These are phyloP conservation scores for Candida vartiovaarae DNA, from an alignment of 805 yeast species.

Conservation along the genomic window DNA sequence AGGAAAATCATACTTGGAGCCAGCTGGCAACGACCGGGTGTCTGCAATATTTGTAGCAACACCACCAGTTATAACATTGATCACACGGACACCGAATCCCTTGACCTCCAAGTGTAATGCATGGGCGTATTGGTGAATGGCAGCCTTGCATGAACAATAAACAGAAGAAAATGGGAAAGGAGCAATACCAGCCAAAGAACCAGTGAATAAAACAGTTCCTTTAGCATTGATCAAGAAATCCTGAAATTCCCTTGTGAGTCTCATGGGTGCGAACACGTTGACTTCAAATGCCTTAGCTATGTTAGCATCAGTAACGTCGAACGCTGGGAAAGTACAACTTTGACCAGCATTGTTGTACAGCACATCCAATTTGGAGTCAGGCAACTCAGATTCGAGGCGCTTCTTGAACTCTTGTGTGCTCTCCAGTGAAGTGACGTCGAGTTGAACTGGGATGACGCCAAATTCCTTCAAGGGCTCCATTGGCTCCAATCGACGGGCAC, in stretches of 20 bases:
- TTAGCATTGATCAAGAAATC: constrained; percentile 52
- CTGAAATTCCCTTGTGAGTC: constrained; percentile 52
- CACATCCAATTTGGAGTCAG: constrained; percentile 47
- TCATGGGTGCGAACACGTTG: constrained; percentile 64
- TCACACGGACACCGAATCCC: constrained; percentile 65
- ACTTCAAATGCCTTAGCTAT: constrained; percentile 49
- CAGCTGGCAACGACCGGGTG: constrained; percentile 48
- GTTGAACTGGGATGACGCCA: constrained; percentile 36
- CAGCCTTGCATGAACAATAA: constrained; percentile 67
- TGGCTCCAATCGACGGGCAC: constrained; percentile 60
- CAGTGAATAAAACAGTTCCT: constrained; percentile 69
- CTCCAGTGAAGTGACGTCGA: constrained; percentile 52
- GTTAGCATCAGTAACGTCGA: constrained; percentile 54
- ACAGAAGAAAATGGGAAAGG: constrained; percentile 68
- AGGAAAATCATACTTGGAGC: constrained; percentile 44
- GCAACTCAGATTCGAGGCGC: constrained; percentile 31
- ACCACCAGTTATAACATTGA: constrained; percentile 70
- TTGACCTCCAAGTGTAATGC: constrained; percentile 58
- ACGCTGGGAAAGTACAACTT: constrained; percentile 64
- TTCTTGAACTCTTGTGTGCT: constrained; percentile 39
- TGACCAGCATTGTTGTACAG: constrained; percentile 75
- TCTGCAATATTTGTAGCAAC: constrained; percentile 68
- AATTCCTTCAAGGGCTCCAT: constrained; percentile 43
- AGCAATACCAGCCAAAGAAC: constrained; percentile 57
- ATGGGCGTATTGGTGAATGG: constrained; percentile 65